phyloP scores from a whole-genome alignment of 2,329 filamentous ascomycete species.

The Ceratocystis papillata region DNA sequence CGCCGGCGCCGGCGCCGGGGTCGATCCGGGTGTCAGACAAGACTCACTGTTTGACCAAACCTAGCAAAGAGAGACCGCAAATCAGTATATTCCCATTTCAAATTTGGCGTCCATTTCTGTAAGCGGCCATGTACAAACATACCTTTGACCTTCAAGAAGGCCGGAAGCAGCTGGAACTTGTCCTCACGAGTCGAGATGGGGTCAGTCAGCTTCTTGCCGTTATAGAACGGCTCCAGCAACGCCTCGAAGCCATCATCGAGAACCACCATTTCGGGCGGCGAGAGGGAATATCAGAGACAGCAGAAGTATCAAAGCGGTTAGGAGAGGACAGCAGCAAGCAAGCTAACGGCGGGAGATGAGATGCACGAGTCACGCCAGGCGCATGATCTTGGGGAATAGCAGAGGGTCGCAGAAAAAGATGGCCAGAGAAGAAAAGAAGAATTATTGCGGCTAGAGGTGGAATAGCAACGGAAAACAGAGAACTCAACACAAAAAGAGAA shows the following conservation, averaged over 20 bases:
- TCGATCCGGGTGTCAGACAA: not conserved
- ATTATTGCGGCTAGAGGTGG: not conserved
- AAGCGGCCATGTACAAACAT: conserved; percentile 25
- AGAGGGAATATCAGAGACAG: not conserved
- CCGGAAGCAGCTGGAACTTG: conserved; percentile 93
- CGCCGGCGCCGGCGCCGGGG: conserved; percentile 19
- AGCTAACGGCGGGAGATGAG: not conserved
- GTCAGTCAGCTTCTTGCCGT: conserved; percentile 56
- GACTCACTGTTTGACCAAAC: conserved; percentile 25
- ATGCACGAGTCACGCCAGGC: not conserved
- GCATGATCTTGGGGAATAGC: not conserved
- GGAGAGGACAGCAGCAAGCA: not conserved
- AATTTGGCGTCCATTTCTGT: not conserved
- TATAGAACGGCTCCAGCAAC: conserved; percentile 56
- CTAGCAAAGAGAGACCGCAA: conserved; percentile 1
- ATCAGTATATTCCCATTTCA: too few species aligned
- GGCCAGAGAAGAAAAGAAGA: not conserved
- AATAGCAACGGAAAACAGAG: not conserved
- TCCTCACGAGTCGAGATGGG: conserved; percentile 59
- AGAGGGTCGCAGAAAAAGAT: not conserved
- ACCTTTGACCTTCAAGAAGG: conserved; percentile 96
- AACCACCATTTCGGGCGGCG: conserved; percentile 36
- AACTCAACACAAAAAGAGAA: not conserved
- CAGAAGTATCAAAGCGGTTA: not conserved
- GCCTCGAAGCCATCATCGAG: conserved; percentile 56